These are phyloP conservation scores for Corinectria fuckeliana DNA, from an alignment of 2,329 filamentous ascomycete genomes.

Conservation along the genomic window DNA sequence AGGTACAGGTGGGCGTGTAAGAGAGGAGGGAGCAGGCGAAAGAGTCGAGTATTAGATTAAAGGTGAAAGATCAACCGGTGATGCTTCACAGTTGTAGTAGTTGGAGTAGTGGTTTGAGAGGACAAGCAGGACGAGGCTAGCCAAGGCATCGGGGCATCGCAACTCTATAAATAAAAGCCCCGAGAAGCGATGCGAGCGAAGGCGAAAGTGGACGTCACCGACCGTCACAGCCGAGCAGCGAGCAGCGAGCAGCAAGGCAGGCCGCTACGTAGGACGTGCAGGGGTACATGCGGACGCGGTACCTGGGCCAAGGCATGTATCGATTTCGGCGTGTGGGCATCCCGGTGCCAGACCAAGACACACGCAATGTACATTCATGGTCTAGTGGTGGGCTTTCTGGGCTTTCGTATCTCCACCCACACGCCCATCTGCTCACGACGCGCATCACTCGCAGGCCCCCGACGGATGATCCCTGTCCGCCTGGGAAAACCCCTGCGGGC, in stretches of 20 bases:
- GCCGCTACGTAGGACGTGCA: not conserved
- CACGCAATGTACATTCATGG: too few species aligned
- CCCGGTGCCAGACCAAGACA: not conserved
- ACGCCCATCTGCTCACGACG: not conserved
- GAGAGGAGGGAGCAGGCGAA: not conserved
- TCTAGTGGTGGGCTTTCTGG: too few species aligned
- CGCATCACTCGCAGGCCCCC: conserved; percentile 13
- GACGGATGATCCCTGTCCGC: conserved; percentile 12
- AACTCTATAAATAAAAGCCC: conserved; percentile 21
- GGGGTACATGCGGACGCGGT: not conserved
- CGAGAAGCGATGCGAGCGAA: not conserved
- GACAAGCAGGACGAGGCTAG: not conserved
- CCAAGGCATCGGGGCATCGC: conserved; percentile 6
- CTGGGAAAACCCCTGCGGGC: not conserved
- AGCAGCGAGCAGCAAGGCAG: too few species aligned
- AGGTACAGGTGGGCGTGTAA: conserved; percentile 1
- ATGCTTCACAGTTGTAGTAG: conserved; percentile 5
- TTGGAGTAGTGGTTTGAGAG: not conserved
- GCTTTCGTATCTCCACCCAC: conserved; percentile 15
- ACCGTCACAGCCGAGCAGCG: conserved; percentile 16
- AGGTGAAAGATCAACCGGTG: conserved; percentile 9
- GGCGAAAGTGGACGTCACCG: conserved; percentile 15
- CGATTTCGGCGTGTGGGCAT: conserved; percentile 10
- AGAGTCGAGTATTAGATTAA: conserved; percentile 1
- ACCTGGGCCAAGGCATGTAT: conserved; percentile 3